Evolutionary conservation across 805 yeast genomes (phyloP), one percentile per base, ranked within the genome.

Genomic region (Huiozyma sinensis): DNA sequence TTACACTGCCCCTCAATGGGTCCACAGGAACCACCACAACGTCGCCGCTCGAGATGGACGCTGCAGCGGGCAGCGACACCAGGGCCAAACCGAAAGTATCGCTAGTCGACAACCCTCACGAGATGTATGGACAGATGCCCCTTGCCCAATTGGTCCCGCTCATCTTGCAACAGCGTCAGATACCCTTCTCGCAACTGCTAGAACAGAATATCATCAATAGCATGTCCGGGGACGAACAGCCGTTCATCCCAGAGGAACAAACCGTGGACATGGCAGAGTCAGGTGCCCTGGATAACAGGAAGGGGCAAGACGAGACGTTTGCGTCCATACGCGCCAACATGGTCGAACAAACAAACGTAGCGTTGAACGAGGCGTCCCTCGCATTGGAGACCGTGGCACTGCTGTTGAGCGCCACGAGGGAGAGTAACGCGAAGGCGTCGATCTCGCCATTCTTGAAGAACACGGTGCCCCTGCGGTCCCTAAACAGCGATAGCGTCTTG

Each of bases 361-460:
- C 97, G 1, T 68, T 85, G 52, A 92, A 90, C 58, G 97, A 92
- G 57, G 79, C 95, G 0, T 88, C 96, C 0, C 63, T 92, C 34
- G 81, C 95, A 1, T 67, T 89, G 45, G 98, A 90, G 57, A 84
- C 89, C 50, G 81, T 90, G 1, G 86, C 96, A 1, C 69, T 90
- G 47, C 66, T 92, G 46, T 72, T 90, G 37, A 83, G 95, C 13
- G 75, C 85, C 8, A 77, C 77, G 8, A 73, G 92, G 49, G 96
- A 96, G 1, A 85, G 86, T 13, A 83, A 90, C 1, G 95, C 94
- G 2, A 74, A 83, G 32, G 71, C 88, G 2, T 86, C 97, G 1
- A 85, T 90, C 78, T 87, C 95, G 1, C 87, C 94, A 0, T 88
- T 77, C 58, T 66, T 88, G 49, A 76, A 79, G 52, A 81, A 83